phyloP scores from a whole-genome alignment of 306 rosid genomes.

The Citrullus colocynthis region DNA sequence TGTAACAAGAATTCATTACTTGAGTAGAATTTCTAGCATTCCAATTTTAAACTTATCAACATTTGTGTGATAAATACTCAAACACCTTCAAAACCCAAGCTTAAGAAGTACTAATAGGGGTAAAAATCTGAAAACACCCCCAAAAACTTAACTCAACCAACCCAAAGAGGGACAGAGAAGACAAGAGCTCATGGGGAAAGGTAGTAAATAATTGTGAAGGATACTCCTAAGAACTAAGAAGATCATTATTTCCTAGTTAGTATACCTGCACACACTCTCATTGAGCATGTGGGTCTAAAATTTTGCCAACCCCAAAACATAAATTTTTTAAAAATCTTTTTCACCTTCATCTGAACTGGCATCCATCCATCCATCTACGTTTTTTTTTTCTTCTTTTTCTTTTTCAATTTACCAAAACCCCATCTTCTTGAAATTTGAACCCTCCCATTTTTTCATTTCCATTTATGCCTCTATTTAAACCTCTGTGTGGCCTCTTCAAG shows the following conservation, averaged over 20 bases:
- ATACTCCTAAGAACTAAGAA: not conserved
- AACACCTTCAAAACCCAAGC: too few relatives aligned
- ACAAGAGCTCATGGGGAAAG: conserved; percentile 4
- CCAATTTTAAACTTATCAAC: too few relatives aligned
- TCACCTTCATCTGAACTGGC: conserved; percentile 5
- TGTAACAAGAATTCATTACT: too few relatives aligned
- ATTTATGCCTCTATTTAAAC: conserved; percentile 4
- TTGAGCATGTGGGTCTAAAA: not conserved
- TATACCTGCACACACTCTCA: not conserved
- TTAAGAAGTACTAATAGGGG: not conserved
- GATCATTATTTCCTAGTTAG: not conserved
- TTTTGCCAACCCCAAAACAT: not conserved
- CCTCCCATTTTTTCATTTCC: not conserved
- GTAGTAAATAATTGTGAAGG: not conserved
- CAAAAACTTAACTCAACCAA: not conserved
- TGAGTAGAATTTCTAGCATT: too few relatives aligned
- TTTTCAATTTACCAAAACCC: not conserved
- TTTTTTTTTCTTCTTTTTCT: not conserved
- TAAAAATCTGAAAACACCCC: not conserved
- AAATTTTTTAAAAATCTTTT: not conserved
- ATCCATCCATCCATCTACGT: not conserved
- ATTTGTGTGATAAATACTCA: too few relatives aligned
- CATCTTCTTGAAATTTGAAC: conserved; percentile 1
- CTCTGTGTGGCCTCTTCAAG: not conserved
- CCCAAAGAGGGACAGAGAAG: not conserved